Evolutionary conservation across 805 yeast species (phyloP), one percentile per base, ranked within the genome.

Genomic region (Ogataea ramenticola): DNA sequence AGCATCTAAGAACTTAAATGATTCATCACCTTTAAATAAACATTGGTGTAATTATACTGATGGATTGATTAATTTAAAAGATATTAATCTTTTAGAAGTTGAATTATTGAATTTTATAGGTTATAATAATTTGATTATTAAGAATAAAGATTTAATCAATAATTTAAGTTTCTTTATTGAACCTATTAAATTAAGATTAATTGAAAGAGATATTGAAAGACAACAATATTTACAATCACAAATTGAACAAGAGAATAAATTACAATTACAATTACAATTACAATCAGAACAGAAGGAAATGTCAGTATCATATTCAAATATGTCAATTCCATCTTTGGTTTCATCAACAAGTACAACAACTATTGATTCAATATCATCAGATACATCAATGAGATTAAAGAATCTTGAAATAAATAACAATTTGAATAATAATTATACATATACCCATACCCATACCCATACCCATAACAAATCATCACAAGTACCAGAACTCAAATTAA

Each of bases 41-140:
- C 97, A 93, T 68, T 91, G 99, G 99, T 82, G 96, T 4, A 74
- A 79, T 47, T 90, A 91, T 69, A 90, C 98, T 3, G 82, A 83
- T 59, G 97, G 97, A 0, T 71, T 93, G 36, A 74, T 91, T 47
- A 60, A 80, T 10, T 67, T 86, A 33, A 72, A 72, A 20, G 98
- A 91, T 57, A 88, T 93, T 43, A 93, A 91, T 64, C 80, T 89
- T 50, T 85, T 95, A 56, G 99, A 91, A 66, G 74, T 90, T 52
- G 98, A 91, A 66, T 70, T 93, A 55, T 77, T 91, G 40, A 77
- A 75, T 41, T 79, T 87, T 49, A 74, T 91, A 46, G 83, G 87
- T 54, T 91, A 98, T 98, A 81, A 87, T 55, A 53, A 60, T 40
- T 71, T 93, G 40, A 71, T 76, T 22, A 80, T 93, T 41, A 66